These are phyloP conservation scores for Primulina eburnea DNA, from an alignment of 257 asterid genomes.

Conservation along the genomic window DNA sequence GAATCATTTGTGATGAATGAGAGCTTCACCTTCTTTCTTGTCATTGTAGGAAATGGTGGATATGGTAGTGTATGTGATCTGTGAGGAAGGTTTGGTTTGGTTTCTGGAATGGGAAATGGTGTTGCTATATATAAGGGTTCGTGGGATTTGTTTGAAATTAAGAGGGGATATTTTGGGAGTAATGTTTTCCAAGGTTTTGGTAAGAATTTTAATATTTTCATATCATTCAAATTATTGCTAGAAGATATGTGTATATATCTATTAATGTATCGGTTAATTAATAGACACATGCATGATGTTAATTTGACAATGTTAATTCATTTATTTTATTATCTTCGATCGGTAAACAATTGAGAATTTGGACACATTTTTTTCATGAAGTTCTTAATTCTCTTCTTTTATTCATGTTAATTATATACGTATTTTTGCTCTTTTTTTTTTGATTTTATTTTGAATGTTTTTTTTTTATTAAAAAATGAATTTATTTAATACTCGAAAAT, in stretches of 20 bases:
- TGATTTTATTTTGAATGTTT: no score
- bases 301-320: no score
- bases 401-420: no score
- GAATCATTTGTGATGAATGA: slow-evolving; percentile 71
- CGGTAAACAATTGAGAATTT: no score
- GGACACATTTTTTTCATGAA: no score
- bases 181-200: slow-evolving; percentile 25
- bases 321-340: no score
- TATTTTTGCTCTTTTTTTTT: no score
- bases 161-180: slow-evolving; percentile 43
- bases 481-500: no score
- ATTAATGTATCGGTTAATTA: background rate
- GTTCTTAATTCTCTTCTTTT: no score
- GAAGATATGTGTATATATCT: slow-evolving; percentile 21
- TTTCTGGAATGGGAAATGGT: slow-evolving; percentile 20
- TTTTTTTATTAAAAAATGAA: no score
- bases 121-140: slow-evolving; percentile 35
- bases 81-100: slow-evolving; percentile 4
- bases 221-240: slow-evolving; percentile 26
- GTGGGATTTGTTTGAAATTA: slow-evolving; percentile 39
- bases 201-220: slow-evolving; percentile 25
- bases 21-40: slow-evolving; percentile 77
- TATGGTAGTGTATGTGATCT: slow-evolving; percentile 11
- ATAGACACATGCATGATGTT: no score
- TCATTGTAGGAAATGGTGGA: slow-evolving; percentile 33